These are phyloP conservation scores for Takakia lepidozioides DNA, from an alignment of 225 moss, liverwort and hornwort genomes.

Conservation along the genomic window DNA sequence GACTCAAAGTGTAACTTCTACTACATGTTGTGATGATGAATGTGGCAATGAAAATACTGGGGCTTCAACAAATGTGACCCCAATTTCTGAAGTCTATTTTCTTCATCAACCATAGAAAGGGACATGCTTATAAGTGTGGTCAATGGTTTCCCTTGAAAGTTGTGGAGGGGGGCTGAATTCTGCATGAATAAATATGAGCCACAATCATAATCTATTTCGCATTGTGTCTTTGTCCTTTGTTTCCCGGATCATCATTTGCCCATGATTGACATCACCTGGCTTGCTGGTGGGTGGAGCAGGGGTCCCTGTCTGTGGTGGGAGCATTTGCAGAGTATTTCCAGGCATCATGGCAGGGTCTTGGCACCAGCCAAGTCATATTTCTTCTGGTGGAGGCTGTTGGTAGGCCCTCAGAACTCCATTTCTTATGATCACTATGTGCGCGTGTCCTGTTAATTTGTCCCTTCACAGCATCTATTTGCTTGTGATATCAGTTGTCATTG, in stretches of 20 bases:
- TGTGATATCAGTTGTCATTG: too few species aligned
- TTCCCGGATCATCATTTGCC: too few species aligned
- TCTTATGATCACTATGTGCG: too few species aligned
- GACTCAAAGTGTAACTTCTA: too few species aligned
- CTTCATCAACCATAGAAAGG: not conserved
- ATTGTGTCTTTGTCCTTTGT: too few species aligned
- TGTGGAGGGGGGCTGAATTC: not conserved
- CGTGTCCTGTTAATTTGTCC: too few species aligned
- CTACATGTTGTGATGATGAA: too few species aligned
- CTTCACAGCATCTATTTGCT: too few species aligned
- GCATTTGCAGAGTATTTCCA: conserved; percentile 66
- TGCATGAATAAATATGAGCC: not conserved
- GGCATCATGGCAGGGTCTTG: conserved; percentile 58
- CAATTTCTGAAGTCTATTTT: too few species aligned
- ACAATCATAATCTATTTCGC: not conserved
- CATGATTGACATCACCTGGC: too few species aligned
- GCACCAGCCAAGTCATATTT: conserved; percentile 85
- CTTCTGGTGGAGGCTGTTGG: conserved; percentile 95
- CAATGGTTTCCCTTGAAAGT: not conserved
- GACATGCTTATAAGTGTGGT: not conserved
- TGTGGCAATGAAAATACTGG: too few species aligned
- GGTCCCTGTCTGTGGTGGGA: conserved; percentile 60
- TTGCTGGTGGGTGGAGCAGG: conserved; percentile 33
- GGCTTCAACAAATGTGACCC: too few species aligned
- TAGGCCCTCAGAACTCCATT: conserved; percentile 28